Conservation (phyloP, 495 filamentous ascomycete species). For the Lophiostoma macrostomum region DNA sequence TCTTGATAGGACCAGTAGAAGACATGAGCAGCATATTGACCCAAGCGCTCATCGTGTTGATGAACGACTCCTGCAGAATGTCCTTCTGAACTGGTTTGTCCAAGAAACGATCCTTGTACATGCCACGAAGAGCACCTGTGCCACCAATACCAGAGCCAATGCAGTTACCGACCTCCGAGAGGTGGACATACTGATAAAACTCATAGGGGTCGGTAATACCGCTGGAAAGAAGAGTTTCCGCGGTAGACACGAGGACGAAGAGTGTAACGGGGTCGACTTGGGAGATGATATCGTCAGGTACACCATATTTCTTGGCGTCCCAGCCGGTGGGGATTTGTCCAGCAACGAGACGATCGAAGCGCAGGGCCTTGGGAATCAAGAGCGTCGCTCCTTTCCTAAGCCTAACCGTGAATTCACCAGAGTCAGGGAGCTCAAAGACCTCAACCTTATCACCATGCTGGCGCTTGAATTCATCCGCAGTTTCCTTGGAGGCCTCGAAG, state of each 20-base stretch:
- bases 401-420: slow-evolving; percentile 89
- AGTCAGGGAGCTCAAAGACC: slow-evolving; percentile 92
- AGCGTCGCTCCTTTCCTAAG: slow-evolving; percentile 92
- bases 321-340: slow-evolving; percentile 96
- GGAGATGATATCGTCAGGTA: slow-evolving; percentile 94
- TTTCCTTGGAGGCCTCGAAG: slow-evolving; percentile 96
- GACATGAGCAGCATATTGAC: slow-evolving; percentile 98
- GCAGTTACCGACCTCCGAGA: slow-evolving; percentile 98
- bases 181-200: slow-evolving; percentile 99
- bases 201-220: slow-evolving; percentile 99
- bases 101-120: slow-evolving; percentile 97
- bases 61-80: slow-evolving; percentile 98
- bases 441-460: slow-evolving; percentile 97
- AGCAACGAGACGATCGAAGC: slow-evolving; percentile 94
- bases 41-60: slow-evolving; percentile 99
- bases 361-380: slow-evolving; percentile 92
- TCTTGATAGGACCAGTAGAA: slow-evolving; percentile 97
- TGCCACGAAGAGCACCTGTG: slow-evolving; percentile 83
- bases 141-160: slow-evolving; percentile 97
- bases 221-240: slow-evolving; percentile 81
- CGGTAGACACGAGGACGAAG: slow-evolving; percentile 89
- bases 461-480: slow-evolving; percentile 92
- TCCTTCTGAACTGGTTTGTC: slow-evolving; percentile 99
- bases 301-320: slow-evolving; percentile 91
- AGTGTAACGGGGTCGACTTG: slow-evolving; percentile 97